Conservation (phyloP, 1,284 basidiomycete species). For the Cerioporus squamosus region DNA sequence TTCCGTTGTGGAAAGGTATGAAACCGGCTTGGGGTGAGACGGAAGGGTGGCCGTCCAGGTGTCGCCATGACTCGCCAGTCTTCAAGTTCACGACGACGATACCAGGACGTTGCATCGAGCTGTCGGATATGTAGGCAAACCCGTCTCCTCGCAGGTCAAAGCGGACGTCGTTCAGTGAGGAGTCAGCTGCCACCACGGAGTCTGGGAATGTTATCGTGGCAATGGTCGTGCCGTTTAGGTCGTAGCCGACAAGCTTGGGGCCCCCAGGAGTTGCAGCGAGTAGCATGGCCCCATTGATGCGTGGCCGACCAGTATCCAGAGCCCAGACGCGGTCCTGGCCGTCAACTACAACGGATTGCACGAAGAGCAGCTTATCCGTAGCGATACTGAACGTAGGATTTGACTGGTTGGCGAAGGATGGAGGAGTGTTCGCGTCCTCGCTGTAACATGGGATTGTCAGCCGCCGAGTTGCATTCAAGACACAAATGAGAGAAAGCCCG, state of each 20-base stretch:
- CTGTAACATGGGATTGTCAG: not conserved
- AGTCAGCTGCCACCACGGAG: slow-evolving; percentile 30
- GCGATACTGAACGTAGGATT: slow-evolving; percentile 26
- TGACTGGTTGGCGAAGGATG: slow-evolving; percentile 21
- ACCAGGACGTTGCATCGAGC: slow-evolving; percentile 26
- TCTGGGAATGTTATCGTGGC: slow-evolving; percentile 33
- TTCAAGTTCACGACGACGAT: slow-evolving; percentile 35
- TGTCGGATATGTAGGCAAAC: slow-evolving; percentile 37
- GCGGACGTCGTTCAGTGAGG: slow-evolving; percentile 36
- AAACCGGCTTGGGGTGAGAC: slow-evolving; percentile 26
- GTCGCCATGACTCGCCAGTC: slow-evolving; percentile 37
- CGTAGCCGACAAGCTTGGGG: slow-evolving; percentile 37
- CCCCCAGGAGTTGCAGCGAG: slow-evolving; percentile 31
- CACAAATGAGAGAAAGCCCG: not conserved
- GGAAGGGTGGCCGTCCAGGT: slow-evolving; percentile 28
- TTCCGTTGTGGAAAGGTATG: slow-evolving; percentile 32
- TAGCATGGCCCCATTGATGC: slow-evolving; percentile 29
- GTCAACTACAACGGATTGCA: slow-evolving; percentile 35
- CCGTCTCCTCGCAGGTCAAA: slow-evolving; percentile 35
- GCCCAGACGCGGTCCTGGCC: slow-evolving; percentile 36
- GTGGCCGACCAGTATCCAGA: slow-evolving; percentile 32
- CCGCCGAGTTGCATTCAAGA: not conserved
- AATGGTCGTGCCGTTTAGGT: slow-evolving; percentile 32
- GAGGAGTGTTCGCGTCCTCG: slow-evolving; percentile 28
- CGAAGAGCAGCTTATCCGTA: slow-evolving; percentile 33